Percentiles rank a stretch among this genome's conserved stretches.
phyloP scores from a whole-genome alignment of 2,329 filamentous ascomycete genomes.

The Xylariaceae sp. region DNA sequence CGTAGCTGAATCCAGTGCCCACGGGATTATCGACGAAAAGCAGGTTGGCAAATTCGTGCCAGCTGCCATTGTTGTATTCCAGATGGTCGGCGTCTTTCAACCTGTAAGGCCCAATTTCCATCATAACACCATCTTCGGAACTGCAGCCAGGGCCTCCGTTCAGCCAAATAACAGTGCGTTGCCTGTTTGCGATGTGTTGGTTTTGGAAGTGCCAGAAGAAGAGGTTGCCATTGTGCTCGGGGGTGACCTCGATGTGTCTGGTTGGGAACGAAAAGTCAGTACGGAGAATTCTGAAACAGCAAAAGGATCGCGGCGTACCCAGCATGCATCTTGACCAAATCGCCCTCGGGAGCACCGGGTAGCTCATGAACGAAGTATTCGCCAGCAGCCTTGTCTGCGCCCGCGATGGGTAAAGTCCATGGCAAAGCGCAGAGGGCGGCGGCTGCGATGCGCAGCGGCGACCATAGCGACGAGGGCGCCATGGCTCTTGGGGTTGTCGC shows the following conservation, averaged over 20 bases:
- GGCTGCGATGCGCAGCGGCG: conserved; percentile 18
- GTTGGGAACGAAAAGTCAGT: conserved; percentile 9
- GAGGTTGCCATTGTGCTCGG: conserved; percentile 82
- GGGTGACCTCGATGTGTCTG: conserved; percentile 87
- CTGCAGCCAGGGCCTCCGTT: conserved; percentile 97
- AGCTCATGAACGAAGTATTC: conserved; percentile 88
- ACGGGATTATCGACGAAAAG: conserved; percentile 97
- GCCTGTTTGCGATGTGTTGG: conserved; percentile 85
- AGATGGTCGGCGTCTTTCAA: conserved; percentile 70
- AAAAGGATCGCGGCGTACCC: conserved; percentile 58
- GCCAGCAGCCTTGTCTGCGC: conserved; percentile 54
- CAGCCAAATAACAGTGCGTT: conserved; percentile 91
- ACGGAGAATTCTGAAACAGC: conserved; percentile 7
- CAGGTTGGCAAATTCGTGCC: conserved; percentile 97
- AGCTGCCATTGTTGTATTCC: conserved; percentile 84
- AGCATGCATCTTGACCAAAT: conserved; percentile 93
- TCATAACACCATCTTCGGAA: conserved; percentile 93
- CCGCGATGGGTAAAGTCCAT: conserved; percentile 31
- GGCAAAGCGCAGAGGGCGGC: conserved; percentile 37
- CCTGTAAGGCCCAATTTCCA: conserved; percentile 93
- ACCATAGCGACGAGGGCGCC: conserved; percentile 25
- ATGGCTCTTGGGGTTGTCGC: conserved; percentile 12
- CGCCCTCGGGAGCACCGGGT: conserved; percentile 75
- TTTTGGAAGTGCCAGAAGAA: conserved; percentile 99
- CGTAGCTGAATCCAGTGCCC: conserved; percentile 94